Evolutionary conservation across 352 stramenopile genomes (phyloP).

Genomic region (Phytopythium helicoides): DNA sequence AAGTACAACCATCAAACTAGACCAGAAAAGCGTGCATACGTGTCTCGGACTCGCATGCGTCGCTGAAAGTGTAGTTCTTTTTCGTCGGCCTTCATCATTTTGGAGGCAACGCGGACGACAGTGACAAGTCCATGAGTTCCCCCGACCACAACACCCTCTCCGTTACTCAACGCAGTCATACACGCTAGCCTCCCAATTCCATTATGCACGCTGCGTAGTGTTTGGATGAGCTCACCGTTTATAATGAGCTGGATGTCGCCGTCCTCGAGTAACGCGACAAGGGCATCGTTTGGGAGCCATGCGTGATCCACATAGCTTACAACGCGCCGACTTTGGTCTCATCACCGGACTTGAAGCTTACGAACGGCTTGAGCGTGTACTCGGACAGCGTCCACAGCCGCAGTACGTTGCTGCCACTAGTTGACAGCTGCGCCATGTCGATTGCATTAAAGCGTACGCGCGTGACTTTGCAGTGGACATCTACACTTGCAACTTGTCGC

Average conservation of each 20-base stretch:
- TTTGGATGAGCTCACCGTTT: constrained; percentile 73
- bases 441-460: constrained; percentile 74
- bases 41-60: constrained; percentile 46
- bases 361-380: constrained; percentile 66
- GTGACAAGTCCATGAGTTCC: constrained; percentile 57
- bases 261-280: constrained; percentile 67
- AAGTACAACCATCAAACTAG: not conserved
- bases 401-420: constrained; percentile 62
- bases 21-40: constrained; percentile 47
- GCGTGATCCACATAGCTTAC: constrained; percentile 65
- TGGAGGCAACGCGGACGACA: constrained; percentile 50
- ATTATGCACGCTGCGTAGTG: constrained; percentile 57
- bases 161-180: constrained; percentile 40
- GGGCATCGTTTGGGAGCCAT: constrained; percentile 63
- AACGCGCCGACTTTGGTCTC: constrained; percentile 50
- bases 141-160: constrained; percentile 56
- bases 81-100: constrained; percentile 50
- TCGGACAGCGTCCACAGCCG: constrained; percentile 74
- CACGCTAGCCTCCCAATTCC: constrained; percentile 27
- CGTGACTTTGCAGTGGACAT: constrained; percentile 72
- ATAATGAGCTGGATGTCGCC: constrained; percentile 74
- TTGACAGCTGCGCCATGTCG: constrained; percentile 79
- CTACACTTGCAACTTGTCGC: constrained; percentile 50
- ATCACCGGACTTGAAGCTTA: constrained; percentile 75
- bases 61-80: constrained; percentile 72